Base-by-base conservation (phyloP, 1,284 basidiomycete genomes). In the Ceratobasidium sp. region DNA sequence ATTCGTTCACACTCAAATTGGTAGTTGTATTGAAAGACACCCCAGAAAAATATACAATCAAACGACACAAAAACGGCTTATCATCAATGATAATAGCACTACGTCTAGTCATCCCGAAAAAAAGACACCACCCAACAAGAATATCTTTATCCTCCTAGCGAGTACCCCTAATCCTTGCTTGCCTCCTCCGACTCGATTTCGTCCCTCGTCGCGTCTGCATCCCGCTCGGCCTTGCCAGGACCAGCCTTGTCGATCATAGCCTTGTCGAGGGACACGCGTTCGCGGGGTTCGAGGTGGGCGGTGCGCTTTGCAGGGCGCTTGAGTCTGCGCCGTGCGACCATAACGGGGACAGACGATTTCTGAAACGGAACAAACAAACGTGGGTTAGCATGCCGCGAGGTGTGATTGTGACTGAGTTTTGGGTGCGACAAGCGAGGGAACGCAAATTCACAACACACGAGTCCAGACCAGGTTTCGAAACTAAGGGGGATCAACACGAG, bases 341-440 rank as follows among this genome's bases (percentile, higher is more conserved):
- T 96, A 74, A 96, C 95, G 1, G 93, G 96, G 0, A 94, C 94
- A 3, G 90, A 92, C 72, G 90, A 93, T 83, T 95, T 95, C 84
- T 95, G 71, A 48, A 34, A 75, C 31, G 66, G 59, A 62, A 56
- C 46, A 49, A 16, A 53, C 4, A 59, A 63, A 59, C 11, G 43
- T 46, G 16, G 31, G 51, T 72, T 39, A 72, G 69, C 34, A 72
- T 22, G 24, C 39, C 24, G 24, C 22, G 34, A 29, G 24, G 11
- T 37, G 62, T 34, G 62, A 46, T 11, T 64, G 24, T 64, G 64
- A 66, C 39, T 41, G 14, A 66, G 49, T 66, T 66, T 13, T 24
- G 43, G 22, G 27, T 22, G 43, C 13, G 22, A 22, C 27, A 31
- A n/a, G 62, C 27, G 24, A 22, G 46, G 37, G 9, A 34, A 64